phyloP scores from a whole-genome alignment of 2,329 filamentous ascomycete species.

The Phialophora expanda region DNA sequence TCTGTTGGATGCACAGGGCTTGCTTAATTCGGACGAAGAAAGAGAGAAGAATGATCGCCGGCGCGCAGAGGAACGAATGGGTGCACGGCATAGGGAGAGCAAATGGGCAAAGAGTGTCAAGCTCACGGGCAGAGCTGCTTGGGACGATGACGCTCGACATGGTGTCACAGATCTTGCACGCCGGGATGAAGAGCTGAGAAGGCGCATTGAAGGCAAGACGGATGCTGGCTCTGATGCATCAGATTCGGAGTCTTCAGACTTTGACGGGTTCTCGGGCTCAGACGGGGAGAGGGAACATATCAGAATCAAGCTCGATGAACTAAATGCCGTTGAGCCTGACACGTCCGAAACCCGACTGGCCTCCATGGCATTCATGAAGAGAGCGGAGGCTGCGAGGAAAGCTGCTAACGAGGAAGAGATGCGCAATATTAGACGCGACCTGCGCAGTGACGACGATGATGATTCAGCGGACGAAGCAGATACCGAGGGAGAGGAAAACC shows the following conservation, averaged over 20 bases:
- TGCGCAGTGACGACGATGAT: conserved; percentile 67
- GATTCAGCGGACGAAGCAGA: conserved; percentile 58
- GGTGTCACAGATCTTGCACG: conserved; percentile 81
- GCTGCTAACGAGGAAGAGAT: conserved; percentile 80
- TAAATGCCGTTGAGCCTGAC: conserved; percentile 47
- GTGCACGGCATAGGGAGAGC: conserved; percentile 81
- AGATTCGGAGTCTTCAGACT: conserved; percentile 64
- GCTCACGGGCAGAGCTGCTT: conserved; percentile 76
- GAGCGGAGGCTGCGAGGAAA: conserved; percentile 77
- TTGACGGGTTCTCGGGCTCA: conserved; percentile 68
- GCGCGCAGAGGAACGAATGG: conserved; percentile 82
- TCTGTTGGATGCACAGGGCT: conserved; percentile 61
- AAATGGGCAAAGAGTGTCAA: conserved; percentile 90
- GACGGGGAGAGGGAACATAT: conserved; percentile 56
- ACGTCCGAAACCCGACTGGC: conserved; percentile 70
- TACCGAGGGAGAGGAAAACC: conserved; percentile 59
- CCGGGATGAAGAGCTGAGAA: conserved; percentile 79
- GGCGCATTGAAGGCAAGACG: conserved; percentile 75
- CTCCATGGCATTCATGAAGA: conserved; percentile 93
- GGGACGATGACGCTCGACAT: conserved; percentile 84
- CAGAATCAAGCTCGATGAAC: conserved; percentile 48
- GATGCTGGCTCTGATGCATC: conserved; percentile 68
- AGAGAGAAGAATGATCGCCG: conserved; percentile 71
- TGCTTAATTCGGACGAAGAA: conserved; percentile 68
- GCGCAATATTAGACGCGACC: conserved; percentile 70